These are phyloP conservation scores for Chlorella sp. DNA, from an alignment of 139 green algal genomes.

Conservation along the genomic window DNA sequence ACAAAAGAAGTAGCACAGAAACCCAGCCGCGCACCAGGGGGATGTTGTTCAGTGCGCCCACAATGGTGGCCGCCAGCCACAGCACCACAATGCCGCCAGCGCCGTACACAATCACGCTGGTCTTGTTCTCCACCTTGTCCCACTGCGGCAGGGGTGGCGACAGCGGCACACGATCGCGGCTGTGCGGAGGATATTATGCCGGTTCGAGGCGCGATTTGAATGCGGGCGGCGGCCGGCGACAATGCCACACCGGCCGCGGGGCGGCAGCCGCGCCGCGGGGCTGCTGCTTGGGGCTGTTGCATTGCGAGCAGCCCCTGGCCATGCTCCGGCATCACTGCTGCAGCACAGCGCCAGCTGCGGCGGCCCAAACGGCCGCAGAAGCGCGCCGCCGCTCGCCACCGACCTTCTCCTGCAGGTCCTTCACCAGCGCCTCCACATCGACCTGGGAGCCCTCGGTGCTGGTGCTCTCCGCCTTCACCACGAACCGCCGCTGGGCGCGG, in stretches of 20 bases:
- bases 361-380: too few species aligned
- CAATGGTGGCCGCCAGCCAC: slow-evolving; percentile 91
- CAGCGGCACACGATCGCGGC: background rate
- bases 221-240: background rate
- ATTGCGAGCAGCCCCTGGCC: too few species aligned
- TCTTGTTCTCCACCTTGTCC: slow-evolving; percentile 84
- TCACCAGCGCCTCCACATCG: slow-evolving; percentile 76
- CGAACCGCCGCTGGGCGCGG: slow-evolving; percentile 1
- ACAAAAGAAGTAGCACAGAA: too few species aligned
- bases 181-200: too few species aligned
- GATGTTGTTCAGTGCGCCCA: slow-evolving; percentile 92
- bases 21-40: slow-evolving; percentile 79
- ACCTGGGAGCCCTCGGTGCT: slow-evolving; percentile 37
- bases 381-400: background rate
- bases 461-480: slow-evolving; percentile 17
- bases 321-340: too few species aligned
- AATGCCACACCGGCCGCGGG: background rate
- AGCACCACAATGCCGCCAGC: slow-evolving; percentile 85
- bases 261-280: too few species aligned
- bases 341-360: too few species aligned
- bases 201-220: too few species aligned
- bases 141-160: slow-evolving; percentile 40
- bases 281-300: too few species aligned
- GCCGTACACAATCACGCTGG: slow-evolving; percentile 85
- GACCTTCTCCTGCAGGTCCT: slow-evolving; percentile 85